Evolutionary conservation across 106 monocot genomes (phyloP).

Genomic region (Phalaenopsis aphrodite): DNA sequence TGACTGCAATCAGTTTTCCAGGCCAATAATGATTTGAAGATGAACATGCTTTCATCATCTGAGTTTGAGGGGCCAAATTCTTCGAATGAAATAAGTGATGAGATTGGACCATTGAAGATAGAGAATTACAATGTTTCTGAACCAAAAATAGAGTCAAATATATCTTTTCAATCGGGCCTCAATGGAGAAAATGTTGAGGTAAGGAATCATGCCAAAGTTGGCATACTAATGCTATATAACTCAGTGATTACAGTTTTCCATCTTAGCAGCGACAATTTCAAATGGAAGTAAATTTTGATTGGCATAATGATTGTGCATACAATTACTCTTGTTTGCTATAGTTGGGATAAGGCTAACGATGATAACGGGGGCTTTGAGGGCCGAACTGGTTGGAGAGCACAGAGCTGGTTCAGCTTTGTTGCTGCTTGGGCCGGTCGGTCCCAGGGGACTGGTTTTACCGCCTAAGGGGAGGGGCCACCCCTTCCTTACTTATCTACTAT

Average conservation of each 20-base stretch:
- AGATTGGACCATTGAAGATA: background rate
- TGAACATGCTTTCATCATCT: constrained; percentile 9
- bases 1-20: constrained; percentile 12
- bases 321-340: too few relatives aligned
- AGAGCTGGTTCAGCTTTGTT: too few relatives aligned
- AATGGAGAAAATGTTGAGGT: constrained; percentile 5
- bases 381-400: too few relatives aligned
- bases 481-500: too few relatives aligned
- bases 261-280: background rate
- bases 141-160: background rate
- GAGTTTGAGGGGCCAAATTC: constrained; percentile 1
- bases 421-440: too few relatives aligned
- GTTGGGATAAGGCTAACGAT: too few relatives aligned
- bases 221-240: background rate
- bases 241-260: background rate
- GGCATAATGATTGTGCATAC: background rate
- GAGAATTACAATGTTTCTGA: background rate
- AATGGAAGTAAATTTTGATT: background rate
- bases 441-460: too few relatives aligned
- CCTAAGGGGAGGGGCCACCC: too few relatives aligned
- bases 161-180: background rate
- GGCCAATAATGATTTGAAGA: constrained; percentile 13
- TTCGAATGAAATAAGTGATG: background rate
- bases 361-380: too few relatives aligned
- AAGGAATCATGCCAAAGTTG: background rate